Percentiles rank a stretch among this genome's conserved stretches.
Conservation (phyloP, 306 rosid genomes). For the Psophocarpus tetragonolobus region DNA sequence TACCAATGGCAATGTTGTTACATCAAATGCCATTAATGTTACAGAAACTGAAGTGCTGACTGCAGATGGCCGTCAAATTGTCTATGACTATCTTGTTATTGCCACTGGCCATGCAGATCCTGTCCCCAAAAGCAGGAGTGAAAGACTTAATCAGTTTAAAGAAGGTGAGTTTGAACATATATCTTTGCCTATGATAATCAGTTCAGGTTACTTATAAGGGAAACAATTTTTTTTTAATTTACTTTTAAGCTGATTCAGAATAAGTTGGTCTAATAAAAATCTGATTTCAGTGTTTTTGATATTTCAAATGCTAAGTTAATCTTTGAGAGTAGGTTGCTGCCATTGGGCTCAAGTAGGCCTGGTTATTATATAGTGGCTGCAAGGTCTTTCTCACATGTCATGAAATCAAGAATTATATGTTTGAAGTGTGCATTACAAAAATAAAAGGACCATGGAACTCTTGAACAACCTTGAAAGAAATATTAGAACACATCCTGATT, state of each 20-base stretch:
- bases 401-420: slow-evolving; percentile 2
- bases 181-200: not conserved
- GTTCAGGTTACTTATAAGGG: not conserved
- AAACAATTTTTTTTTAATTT: not conserved
- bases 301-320: not conserved
- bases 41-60: slow-evolving; percentile 61
- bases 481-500: slow-evolving; percentile 1
- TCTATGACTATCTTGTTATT: slow-evolving; percentile 63
- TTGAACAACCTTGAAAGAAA: slow-evolving; percentile 3
- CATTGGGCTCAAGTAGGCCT: slow-evolving; percentile 13
- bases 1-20: slow-evolving; percentile 46
- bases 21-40: slow-evolving; percentile 51
- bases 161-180: slow-evolving; percentile 45
- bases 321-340: slow-evolving; percentile 7
- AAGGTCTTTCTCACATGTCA: not conserved
- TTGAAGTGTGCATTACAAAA: not conserved
- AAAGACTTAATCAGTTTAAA: slow-evolving; percentile 54
- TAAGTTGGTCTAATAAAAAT: not conserved
- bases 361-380: not conserved
- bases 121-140: slow-evolving; percentile 48
- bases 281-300: not conserved
- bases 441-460: not conserved
- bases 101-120: slow-evolving; percentile 70
- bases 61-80: slow-evolving; percentile 52
- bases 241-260: not conserved